Evolutionary conservation across 768 basidiomycete genomes (phyloP), one percentile per base, ranked within the genome.

Genomic region (Gymnopilus dilepis): DNA sequence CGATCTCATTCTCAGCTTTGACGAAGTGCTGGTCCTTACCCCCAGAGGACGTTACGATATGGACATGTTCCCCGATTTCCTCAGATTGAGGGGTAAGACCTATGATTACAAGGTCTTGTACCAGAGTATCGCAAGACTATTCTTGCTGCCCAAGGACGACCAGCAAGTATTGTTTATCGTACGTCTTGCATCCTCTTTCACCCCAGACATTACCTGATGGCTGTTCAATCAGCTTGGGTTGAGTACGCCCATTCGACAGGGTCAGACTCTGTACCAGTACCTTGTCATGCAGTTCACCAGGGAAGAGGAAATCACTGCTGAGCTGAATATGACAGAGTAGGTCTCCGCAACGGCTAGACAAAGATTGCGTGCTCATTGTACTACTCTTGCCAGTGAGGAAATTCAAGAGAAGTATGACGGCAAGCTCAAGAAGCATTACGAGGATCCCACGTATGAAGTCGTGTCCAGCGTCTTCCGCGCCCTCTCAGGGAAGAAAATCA

Each of bases 21-120:
- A 95, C 70, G 97, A 99, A 67, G 91, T 99, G 15, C 84, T 95
- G 22, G 94, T 99, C 4, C 82, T 95, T 45, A 99, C 97, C 0
- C 97, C 97, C 61, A 89, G 97, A 82, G 96, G 97, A 56, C 89
- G 95, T 57, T 97, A 96, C 74, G 96, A 98, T 69, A 90, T 99
- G 77, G 97, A 99, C 77, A 95, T 99, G 91, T 98, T 94, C 82
- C 88, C 88, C 24, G 92, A 93, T 56, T 99, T 95, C 79, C 75
- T 99, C 71, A 89, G 97, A 42, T 78, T 99, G 31, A 90, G 95
- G n/a, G 97, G 97, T 55, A 97, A 98, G 78, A 98, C 96, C 1
- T 99, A 99, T 76, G 97, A 99, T 75, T 99, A 99, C 84, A 95
- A 98, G 77, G 94, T 99, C 60, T 82, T 93, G 22, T 97, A 96